Base-by-base conservation (phyloP, 2,329 filamentous ascomycete genomes). In the Cryphonectria parasitica region DNA sequence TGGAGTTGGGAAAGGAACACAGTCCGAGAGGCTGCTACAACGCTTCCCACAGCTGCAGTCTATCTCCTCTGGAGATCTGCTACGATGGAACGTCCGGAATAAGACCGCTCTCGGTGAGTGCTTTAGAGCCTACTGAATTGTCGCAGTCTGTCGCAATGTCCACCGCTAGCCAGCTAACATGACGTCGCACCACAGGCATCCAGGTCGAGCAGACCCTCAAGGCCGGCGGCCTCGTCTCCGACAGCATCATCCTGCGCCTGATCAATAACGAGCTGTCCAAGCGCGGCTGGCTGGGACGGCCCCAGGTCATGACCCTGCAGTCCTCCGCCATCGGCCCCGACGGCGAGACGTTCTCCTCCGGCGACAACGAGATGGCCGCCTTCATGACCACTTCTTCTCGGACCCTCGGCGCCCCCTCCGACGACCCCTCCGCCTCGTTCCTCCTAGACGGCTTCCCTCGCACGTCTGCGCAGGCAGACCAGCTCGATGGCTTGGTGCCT, bases 1-100 rank as follows among this genome's bases (percentile, higher is more conserved):
- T n/a, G 95, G 95, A 71, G 96, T 97, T 70, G 96, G 96, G 73
- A 99, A 99, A 82, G 96, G 95, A 73, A 99, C 96, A 3, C 96
- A 99, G 84, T 94, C 93, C 66, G 93, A 97, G 80, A 90, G 96
- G 73, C 86, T 99, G 73, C 90, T 98, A 75, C 85, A 90, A 75
- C 90, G 92, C 75, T 99, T 96, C 79, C 93, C 95, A 3, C 92
- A 98, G 78, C 86, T 99, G 63, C 92, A 93, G 67, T 91, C 94
- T 25, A 95, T 99, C 80, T 97, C 94, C 82, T 97, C 96, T 4
- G 96, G 96, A 72, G 95, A 99, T 81, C 85, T 99, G 22, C 84
- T 99, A 71, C 91, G 96, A 73, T 90, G 94, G 79, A 97, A 98
- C 91, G 95, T 99, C 77, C 92, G 96, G 82, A 91, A 90, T 70